These are phyloP conservation scores for Rhizophagus sp. DNA, from an alignment of 192 early-diverging fungal species.

Conservation along the genomic window DNA sequence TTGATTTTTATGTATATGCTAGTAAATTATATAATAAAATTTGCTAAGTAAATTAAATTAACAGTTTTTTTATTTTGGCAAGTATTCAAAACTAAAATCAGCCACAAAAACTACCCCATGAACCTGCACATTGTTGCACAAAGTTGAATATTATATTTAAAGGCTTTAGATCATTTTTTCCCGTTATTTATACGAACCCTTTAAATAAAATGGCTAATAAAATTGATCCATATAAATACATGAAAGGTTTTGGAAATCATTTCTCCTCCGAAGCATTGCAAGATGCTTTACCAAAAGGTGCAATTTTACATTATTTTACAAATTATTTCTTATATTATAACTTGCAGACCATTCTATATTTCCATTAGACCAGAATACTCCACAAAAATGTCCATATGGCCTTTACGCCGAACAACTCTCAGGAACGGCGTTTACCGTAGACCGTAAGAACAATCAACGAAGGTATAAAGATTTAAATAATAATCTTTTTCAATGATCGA, in stretches of 20 bases:
- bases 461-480: conserved; percentile 40
- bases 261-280: conserved; percentile 81
- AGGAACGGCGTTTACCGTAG: conserved; percentile 88
- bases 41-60: no score
- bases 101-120: no score
- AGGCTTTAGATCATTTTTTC: no score
- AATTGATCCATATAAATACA: conserved; percentile 60
- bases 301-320: neutral
- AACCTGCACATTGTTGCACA: no score
- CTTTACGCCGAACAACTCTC: conserved; percentile 96
- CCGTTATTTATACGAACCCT: neutral
- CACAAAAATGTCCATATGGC: conserved; percentile 85
- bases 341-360: neutral
- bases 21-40: no score
- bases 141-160: no score
- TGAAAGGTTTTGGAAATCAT: conserved; percentile 86
- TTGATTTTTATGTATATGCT: no score
- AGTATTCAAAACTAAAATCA: no score
- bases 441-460: conserved; percentile 75
- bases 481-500: neutral
- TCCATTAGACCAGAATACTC: conserved; percentile 80
- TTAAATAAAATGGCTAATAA: conserved; percentile 30
- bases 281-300: conserved; percentile 81
- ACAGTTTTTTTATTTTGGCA: no score
- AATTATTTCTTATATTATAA: neutral